Evolutionary conservation across 78 protist genomes (phyloP), one percentile per base, ranked within the genome.

Genomic region (Creolimax fragrantissima): DNA sequence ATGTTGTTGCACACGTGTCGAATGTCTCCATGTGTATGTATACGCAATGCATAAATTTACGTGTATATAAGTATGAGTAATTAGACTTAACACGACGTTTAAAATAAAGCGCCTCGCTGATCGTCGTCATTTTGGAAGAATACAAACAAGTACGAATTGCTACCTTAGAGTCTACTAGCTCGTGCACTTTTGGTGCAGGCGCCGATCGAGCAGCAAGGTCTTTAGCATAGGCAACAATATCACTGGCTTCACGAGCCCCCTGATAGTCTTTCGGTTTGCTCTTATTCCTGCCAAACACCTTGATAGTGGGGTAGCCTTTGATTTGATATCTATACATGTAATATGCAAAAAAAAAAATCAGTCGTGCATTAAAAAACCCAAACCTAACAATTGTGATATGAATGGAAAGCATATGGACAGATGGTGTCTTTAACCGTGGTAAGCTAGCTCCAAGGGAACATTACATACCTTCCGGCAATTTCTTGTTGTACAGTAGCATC

Each of bases 261-360:
- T 81, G 3, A 81, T 91, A 91, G 86, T 91, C 92, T 11, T 47
- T 42, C 11, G 93, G 93, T 81, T 85, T 17, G 3, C 36, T 43
- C 67, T 83, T 91, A 89, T 83, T 44, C 42, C 41, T 5, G 43
- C 90, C 91, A 41, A 91, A 91, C 2, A 84, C 41, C 92, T 95
- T 95, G 89, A 95, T 90, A 39, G 95, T 93, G 2, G 96, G 96
- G 92, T 44, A 95, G 41, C 95, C 95, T 45, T 43, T 35, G 35
- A 95, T 91, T 42, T 93, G 94, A 84, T 41, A 58, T n/a, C 3
- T 43, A 37, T 35, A 7, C 6, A 44, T 47, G 42, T 43, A 44
- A 35, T 41, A 7, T 5, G 41, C 4, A 84, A 42, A 4, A 5
- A 42, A 4, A 84, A 42, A 42, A 5, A 84, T 4, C 58, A 42